Evolutionary conservation across 2,329 filamentous ascomycete genomes (phyloP), one percentile per base, ranked within the genome.

Genomic region (Fusarium kyushuense): DNA sequence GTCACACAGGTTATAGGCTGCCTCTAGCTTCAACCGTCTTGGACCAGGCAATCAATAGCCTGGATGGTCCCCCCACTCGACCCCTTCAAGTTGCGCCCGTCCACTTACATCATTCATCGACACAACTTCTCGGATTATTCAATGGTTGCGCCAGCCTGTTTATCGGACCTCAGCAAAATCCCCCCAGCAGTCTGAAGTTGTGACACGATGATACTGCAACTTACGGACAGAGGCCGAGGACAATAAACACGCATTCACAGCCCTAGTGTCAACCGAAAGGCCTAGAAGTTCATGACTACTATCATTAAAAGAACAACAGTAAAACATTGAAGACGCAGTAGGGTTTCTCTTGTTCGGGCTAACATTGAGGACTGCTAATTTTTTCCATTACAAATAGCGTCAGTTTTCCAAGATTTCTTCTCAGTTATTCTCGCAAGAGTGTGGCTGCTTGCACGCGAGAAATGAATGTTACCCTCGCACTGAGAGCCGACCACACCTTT

Each of bases 31-130:
- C 61, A 62, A 55, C 58, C 33, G 41, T 51, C 48, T 43, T 33
- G 36, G 49, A 36, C 38, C 51, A 67, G 45, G 36, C 42, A 61
- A 32, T 54, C 45, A 19, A 48, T 45, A 64, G 47, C 62, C 63
- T 59, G 67, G 53, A 38, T 67, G 60, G 47, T 59, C 66, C 69
- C 66, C 67, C 71, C 66, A 72, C 67, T 70, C 54, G 17, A 56
- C 53, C 65, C 56, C 48, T 63, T 56, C 63, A 53, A 61, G 67
- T 65, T 67, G 63, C 58, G 63, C 66, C 68, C 70, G 63, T 60
- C 69, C 69, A 72, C 65, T 72, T 74, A 74, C 71, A 74, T 72
- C 69, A 73, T 73, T 71, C 54, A 70, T 70, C 62, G 62, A 65
- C 64, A 67, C 62, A 67, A 53, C 66, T 68, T 63, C 36, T 45